Percentiles rank a stretch among this genome's conserved stretches.
phyloP scores from a whole-genome alignment of 1,284 basidiomycete genomes.

The Fomes fomentarius region DNA sequence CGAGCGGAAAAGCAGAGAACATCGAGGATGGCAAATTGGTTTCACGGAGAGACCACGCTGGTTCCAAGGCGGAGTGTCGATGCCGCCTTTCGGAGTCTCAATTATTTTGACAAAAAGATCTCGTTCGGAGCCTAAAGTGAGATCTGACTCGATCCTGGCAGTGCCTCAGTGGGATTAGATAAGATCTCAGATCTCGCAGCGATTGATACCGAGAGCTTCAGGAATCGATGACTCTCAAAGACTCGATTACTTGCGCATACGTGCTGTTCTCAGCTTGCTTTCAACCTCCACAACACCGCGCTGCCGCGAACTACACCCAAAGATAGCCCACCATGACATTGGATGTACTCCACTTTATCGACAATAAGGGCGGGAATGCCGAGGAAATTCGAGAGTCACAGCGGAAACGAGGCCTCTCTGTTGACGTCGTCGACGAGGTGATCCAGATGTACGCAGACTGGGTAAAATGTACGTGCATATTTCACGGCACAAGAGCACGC shows the following conservation, averaged over 20 bases:
- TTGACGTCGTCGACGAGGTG: slow-evolving; percentile 93
- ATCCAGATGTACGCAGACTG: slow-evolving; percentile 91
- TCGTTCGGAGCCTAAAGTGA: too few species aligned
- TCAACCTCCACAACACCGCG: too few species aligned
- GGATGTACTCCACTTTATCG: slow-evolving; percentile 79
- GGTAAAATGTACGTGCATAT: slow-evolving; percentile 77
- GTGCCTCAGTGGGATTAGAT: slow-evolving; percentile 13
- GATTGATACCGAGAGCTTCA: background rate
- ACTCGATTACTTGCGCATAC: background rate
- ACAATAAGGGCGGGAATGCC: slow-evolving; percentile 93
- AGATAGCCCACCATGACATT: slow-evolving; percentile 60
- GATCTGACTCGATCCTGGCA: background rate
- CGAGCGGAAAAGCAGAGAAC: slow-evolving; percentile 16
- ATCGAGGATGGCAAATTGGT: slow-evolving; percentile 9
- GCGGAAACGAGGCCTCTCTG: slow-evolving; percentile 85
- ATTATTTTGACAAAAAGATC: background rate
- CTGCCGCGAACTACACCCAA: too few species aligned
- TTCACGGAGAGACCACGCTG: background rate
- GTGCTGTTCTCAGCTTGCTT: background rate
- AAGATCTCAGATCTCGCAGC: background rate
- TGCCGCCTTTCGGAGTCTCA: slow-evolving; percentile 11
- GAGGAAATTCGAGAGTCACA: slow-evolving; percentile 92
- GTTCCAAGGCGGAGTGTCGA: slow-evolving; percentile 5
- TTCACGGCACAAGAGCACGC: background rate
- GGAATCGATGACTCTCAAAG: background rate